Conservation (phyloP, 2,329 filamentous ascomycete genomes). For the Verticillium albo-atrum region DNA sequence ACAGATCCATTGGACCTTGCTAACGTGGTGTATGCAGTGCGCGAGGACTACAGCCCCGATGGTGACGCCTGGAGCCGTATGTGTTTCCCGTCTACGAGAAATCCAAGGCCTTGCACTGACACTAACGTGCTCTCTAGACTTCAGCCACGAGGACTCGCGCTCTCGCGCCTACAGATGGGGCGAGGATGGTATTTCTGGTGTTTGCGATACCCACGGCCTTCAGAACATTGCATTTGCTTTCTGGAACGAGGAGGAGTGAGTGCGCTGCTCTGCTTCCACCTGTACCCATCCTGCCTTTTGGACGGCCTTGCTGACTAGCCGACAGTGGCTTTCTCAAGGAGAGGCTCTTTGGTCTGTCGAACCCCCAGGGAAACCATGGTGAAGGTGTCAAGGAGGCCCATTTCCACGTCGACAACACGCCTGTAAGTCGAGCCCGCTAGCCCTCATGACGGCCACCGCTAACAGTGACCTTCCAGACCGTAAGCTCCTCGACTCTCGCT, state of each 20-base stretch:
- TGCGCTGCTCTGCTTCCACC: conserved; percentile 18
- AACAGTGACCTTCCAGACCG: conserved; percentile 7
- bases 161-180: conserved; percentile 91
- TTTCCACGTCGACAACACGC: conserved; percentile 94
- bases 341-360: conserved; percentile 88
- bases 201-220: conserved; percentile 82
- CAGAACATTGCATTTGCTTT: conserved; percentile 95
- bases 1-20: conserved; percentile 10
- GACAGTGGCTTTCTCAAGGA: conserved; percentile 86
- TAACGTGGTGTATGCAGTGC: conserved; percentile 47
- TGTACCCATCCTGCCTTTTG: conserved; percentile 5
- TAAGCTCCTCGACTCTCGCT: conserved; percentile 3
- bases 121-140: conserved; percentile 55
- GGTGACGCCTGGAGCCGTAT: conserved; percentile 95
- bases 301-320: not conserved
- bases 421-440: conserved; percentile 36
- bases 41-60: conserved; percentile 85
- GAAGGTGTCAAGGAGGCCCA: conserved; percentile 96
- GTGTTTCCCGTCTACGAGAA: conserved; percentile 32
- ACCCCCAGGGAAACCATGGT: conserved; percentile 94
- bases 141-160: conserved; percentile 87
- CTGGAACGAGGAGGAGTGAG: conserved; percentile 94
- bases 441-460: not conserved
- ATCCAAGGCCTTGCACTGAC: conserved; percentile 5
- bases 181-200: conserved; percentile 93